These are phyloP conservation scores for Aspergillus fischeri DNA, from an alignment of 2,329 filamentous ascomycete species.

Conservation along the genomic window DNA sequence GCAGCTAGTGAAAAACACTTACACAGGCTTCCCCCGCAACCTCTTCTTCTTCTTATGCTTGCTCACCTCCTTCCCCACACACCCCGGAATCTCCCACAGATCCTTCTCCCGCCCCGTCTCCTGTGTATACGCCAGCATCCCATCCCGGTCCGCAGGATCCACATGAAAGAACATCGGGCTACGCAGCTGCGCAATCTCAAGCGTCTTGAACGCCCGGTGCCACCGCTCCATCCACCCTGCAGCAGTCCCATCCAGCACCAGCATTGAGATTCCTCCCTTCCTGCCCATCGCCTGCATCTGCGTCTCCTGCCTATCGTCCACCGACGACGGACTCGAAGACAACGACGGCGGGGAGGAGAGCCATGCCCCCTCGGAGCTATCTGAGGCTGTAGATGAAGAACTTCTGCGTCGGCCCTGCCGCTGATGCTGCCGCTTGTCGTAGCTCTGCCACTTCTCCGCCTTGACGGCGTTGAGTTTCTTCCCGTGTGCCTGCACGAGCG, in stretches of 20 bases:
- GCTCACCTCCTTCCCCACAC: conserved; percentile 74
- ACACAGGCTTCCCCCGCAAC: conserved; percentile 42
- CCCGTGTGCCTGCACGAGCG: conserved; percentile 35
- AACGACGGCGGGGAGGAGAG: conserved; percentile 18
- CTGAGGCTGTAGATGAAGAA: not conserved
- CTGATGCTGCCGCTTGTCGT: not conserved
- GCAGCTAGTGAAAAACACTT: conserved; percentile 10
- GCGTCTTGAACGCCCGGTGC: conserved; percentile 64
- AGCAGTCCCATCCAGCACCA: conserved; percentile 64
- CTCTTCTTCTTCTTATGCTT: conserved; percentile 70
- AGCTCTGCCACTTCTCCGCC: conserved; percentile 23
- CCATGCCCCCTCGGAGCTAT: not conserved
- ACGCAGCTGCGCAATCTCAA: conserved; percentile 67
- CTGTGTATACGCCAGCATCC: conserved; percentile 65
- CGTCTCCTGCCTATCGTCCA: not conserved
- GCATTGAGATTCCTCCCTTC: conserved; percentile 38
- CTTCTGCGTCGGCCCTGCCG: conserved; percentile 7
- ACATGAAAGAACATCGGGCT: conserved; percentile 83
- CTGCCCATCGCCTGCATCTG: not conserved
- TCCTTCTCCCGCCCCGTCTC: conserved; percentile 58
- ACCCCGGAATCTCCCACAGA: conserved; percentile 65
- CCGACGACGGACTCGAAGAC: conserved; percentile 13
- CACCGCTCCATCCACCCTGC: conserved; percentile 66
- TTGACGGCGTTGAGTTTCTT: conserved; percentile 26
- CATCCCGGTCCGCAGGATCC: conserved; percentile 71